Evolutionary conservation across 2,329 filamentous ascomycete species (phyloP).

Genomic region (Sarocladium oryzae): DNA sequence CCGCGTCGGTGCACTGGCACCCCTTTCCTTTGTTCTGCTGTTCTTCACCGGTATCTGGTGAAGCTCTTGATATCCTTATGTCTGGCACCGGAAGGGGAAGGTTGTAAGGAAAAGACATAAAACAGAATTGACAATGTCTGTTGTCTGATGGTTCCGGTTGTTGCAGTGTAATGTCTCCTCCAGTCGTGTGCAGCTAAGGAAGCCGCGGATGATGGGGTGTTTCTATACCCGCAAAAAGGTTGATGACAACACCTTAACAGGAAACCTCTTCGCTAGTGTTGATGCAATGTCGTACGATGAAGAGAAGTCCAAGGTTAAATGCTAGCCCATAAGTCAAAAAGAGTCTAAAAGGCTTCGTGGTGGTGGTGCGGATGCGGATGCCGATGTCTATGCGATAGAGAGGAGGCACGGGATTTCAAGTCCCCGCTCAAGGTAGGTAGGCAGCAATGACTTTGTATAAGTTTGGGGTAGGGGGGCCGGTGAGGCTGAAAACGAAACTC

Average conservation of each 20-base stretch:
- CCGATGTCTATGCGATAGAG: not conserved
- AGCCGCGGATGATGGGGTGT: no score
- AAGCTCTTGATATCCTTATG: constrained; percentile 4
- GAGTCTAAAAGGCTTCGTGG: not conserved
- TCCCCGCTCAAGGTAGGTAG: not conserved
- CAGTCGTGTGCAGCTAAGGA: no score
- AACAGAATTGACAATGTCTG: not conserved
- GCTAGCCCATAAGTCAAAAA: not conserved
- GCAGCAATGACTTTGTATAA: constrained; percentile 4
- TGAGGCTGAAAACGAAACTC: constrained; percentile 4
- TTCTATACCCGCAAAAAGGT: no score
- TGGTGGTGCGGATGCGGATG: not conserved
- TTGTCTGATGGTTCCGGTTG: no score
- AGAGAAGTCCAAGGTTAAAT: not conserved
- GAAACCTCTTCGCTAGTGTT: not conserved
- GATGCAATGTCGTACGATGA: not conserved
- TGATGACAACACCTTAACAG: not conserved
- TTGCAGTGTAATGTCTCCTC: no score
- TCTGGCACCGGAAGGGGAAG: not conserved
- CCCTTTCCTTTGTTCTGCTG: not conserved
- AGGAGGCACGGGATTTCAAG: not conserved
- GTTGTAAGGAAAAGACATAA: not conserved
- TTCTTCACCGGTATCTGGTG: not conserved
- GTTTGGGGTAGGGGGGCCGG: not conserved
- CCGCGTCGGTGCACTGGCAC: not conserved